Conservation (phyloP, 2,329 filamentous ascomycete genomes). For the Pseudocercospora vitis region DNA sequence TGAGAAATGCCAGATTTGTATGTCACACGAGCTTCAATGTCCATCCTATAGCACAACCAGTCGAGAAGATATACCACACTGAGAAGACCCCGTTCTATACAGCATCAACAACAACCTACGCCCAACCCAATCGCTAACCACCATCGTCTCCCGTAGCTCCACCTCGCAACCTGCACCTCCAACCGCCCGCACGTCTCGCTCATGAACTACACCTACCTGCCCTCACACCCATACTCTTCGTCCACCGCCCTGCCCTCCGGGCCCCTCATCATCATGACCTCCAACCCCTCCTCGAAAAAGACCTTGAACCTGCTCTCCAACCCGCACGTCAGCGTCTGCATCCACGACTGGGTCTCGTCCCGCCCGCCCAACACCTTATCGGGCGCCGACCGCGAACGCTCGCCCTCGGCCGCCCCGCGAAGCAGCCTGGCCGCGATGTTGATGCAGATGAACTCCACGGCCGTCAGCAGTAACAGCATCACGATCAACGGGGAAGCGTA, state of each 20-base stretch:
- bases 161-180: constrained; percentile 85
- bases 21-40: constrained; percentile 39
- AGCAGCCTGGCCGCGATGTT: constrained; percentile 80
- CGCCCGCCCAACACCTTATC: constrained; percentile 67
- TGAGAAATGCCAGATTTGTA: constrained; percentile 95
- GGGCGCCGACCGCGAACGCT: constrained; percentile 52
- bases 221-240: constrained; percentile 53
- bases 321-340: constrained; percentile 85
- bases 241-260: constrained; percentile 51
- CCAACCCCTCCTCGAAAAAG: constrained; percentile 74
- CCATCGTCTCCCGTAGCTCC: too few species aligned
- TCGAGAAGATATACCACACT: too few species aligned
- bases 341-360: constrained; percentile 97
- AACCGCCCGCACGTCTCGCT: constrained; percentile 88
- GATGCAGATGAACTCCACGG: constrained; percentile 86
- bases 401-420: constrained; percentile 61
- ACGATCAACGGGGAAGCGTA: constrained; percentile 88
- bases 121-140: too few species aligned
- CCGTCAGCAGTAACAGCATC: constrained; percentile 82
- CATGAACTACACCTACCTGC: constrained; percentile 99
- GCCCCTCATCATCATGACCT: constrained; percentile 83
- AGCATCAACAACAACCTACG: too few species aligned
- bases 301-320: constrained; percentile 80
- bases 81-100: too few species aligned
- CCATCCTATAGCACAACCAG: too few species aligned